Base-by-base conservation (phyloP, 1,284 basidiomycete species). In the Vanrija humicola region DNA sequence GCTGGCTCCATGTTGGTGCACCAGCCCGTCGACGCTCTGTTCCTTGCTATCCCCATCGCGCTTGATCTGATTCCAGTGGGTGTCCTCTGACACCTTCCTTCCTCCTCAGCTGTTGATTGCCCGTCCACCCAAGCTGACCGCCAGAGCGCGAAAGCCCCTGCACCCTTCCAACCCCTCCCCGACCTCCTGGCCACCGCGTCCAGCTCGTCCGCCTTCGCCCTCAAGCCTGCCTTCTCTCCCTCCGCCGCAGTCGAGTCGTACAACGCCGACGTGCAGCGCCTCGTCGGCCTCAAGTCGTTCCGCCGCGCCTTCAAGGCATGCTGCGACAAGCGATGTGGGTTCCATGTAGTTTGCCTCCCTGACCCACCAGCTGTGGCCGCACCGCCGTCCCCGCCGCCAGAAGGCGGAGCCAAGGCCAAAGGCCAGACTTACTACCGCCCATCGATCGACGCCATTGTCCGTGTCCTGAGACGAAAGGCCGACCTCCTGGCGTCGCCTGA, bases 251-350 rank as follows among this genome's bases (percentile, higher is more conserved):
- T 26, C 6, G 50, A 50, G 12, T 50, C 43, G 12, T 63, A 47
- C 15, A 75, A 73, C 52, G 58, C 64, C 23, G 73, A 75, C 55
- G 50, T 73, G 3, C 48, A 38, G 3, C 28, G 56, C 6, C 46
- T 75, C 38, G 45, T 69, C 6, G 59, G 54, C 16, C 26, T 66
- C 25, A 67, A 64, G 45, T 29, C 43, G 8, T 66, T 73, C 43
- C 47, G 52, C 23, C 57, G 60, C 18, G 67, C 65, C 3, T 70
- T 75, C 55, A 61, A 56, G 39, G 63, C 68, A 5, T 70, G 67
- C 50, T 75, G 73, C 46, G 72, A 75, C 23, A 54, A 61, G 39
- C 73, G 74, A 56, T 56, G 72, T 74, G 44, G 21, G 67, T 53
- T 3, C 0, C n/a, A n/a, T n/a, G n/a, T 6, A 12, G 5, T 10